Evolutionary conservation across 1,284 basidiomycete species (phyloP).

Genomic region (Neonothopanus nambi): DNA sequence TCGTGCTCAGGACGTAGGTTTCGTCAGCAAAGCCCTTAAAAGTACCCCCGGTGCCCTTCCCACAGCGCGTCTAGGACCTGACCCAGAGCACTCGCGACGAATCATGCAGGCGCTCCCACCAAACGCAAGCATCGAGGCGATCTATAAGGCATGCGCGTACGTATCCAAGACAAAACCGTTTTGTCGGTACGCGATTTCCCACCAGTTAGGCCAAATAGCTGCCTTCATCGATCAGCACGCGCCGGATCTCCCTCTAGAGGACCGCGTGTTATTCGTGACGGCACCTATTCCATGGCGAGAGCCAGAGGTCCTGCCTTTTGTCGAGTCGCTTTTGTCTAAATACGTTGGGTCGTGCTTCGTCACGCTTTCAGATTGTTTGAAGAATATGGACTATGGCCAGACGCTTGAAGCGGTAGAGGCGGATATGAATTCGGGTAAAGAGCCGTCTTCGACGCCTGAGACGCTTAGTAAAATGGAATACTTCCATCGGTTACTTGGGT

Average conservation of each 20-base stretch:
- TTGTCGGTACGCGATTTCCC: slow-evolving; percentile 40
- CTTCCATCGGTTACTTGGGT: slow-evolving; percentile 78
- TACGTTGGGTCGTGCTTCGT: slow-evolving; percentile 39
- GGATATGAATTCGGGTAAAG: slow-evolving; percentile 21
- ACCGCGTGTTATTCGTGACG: slow-evolving; percentile 2
- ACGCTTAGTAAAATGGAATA: slow-evolving; percentile 58
- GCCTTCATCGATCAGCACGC: slow-evolving; percentile 47
- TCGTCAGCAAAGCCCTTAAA: slow-evolving; percentile 50
- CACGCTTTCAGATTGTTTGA: slow-evolving; percentile 32
- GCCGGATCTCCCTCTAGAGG: slow-evolving; percentile 35
- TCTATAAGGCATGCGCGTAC: slow-evolving; percentile 48
- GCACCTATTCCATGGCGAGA: slow-evolving; percentile 22
- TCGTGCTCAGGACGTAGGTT: slow-evolving; percentile 62
- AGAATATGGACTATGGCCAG: slow-evolving; percentile 40
- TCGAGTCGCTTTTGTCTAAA: slow-evolving; percentile 36
- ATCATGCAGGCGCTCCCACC: slow-evolving; percentile 26
- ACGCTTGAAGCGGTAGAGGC: slow-evolving; percentile 46
- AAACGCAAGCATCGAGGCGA: slow-evolving; percentile 31
- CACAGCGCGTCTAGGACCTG: slow-evolving; percentile 35
- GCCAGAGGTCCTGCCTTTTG: slow-evolving; percentile 40
- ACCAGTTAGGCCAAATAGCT: slow-evolving; percentile 31
- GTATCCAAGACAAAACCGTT: slow-evolving; percentile 48
- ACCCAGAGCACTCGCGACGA: slow-evolving; percentile 25
- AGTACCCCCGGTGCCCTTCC: slow-evolving; percentile 36
- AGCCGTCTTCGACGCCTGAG: slow-evolving; percentile 19